Percentiles rank a stretch among this genome's conserved stretches.
These are phyloP conservation scores for Euphorbia peplus DNA, from an alignment of 345 rosid genomes.

Conservation along the genomic window DNA sequence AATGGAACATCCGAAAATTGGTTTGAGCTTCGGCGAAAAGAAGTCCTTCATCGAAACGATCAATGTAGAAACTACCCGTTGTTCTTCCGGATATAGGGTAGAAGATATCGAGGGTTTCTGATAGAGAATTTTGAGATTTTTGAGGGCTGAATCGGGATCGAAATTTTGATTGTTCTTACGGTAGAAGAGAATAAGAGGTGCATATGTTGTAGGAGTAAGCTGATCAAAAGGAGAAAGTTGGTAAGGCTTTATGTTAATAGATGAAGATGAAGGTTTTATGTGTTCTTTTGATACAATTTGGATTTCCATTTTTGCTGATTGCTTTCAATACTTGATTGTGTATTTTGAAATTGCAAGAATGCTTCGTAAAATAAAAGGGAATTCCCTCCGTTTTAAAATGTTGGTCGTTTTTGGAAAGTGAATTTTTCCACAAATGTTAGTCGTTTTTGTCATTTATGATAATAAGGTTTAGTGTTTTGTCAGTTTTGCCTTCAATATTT, in stretches of 20 bases:
- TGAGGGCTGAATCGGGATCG: background rate
- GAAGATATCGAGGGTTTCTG: constrained; percentile 17
- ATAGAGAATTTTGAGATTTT: constrained; percentile 11
- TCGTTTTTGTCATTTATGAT: too few relatives aligned
- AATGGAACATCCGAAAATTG: background rate
- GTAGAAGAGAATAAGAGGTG: constrained; percentile 12
- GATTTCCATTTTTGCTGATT: constrained; percentile 18
- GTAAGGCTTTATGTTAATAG: constrained; percentile 8
- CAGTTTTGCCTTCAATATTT: too few relatives aligned
- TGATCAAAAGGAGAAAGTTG: constrained; percentile 16
- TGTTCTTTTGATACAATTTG: constrained; percentile 16
- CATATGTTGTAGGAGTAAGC: constrained; percentile 19
- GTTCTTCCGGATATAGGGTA: constrained; percentile 24
- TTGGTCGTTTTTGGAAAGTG: too few relatives aligned
- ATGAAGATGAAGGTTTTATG: constrained; percentile 20
- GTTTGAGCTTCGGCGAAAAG: constrained; percentile 13
- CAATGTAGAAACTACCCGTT: constrained; percentile 8
- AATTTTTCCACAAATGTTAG: too few relatives aligned
- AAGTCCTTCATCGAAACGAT: constrained; percentile 16
- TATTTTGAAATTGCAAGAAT: too few relatives aligned
- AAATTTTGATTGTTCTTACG: background rate
- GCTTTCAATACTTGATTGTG: too few relatives aligned
- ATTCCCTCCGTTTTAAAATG: too few relatives aligned
- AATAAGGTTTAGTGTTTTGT: too few relatives aligned
- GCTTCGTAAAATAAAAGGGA: too few relatives aligned